Conservation (phyloP, 2,329 filamentous ascomycete species). For the Fusarium falciforme region DNA sequence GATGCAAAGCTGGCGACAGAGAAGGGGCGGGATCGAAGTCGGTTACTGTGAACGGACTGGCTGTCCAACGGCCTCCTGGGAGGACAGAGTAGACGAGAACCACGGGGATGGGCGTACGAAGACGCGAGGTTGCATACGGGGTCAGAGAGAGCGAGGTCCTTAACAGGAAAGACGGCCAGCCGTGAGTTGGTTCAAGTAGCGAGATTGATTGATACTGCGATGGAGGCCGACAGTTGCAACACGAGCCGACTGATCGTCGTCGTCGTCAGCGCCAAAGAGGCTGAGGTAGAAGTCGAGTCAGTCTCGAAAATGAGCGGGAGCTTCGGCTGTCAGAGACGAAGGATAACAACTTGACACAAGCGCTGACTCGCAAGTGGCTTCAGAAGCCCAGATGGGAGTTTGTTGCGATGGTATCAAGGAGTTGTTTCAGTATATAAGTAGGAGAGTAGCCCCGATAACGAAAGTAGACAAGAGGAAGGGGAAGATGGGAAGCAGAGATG, state of each 20-base stretch:
- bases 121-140: slow-evolving; percentile 43
- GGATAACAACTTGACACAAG: slow-evolving; percentile 12
- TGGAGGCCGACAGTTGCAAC: slow-evolving; percentile 3
- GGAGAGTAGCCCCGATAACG: slow-evolving; percentile 6
- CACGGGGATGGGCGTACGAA: slow-evolving; percentile 39
- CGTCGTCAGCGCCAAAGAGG: slow-evolving; percentile 9
- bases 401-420: slow-evolving; percentile 15
- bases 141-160: slow-evolving; percentile 22
- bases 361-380: slow-evolving; percentile 16
- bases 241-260: slow-evolving; percentile 6
- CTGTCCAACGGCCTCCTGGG: slow-evolving; percentile 35
- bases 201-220: slow-evolving; percentile 3
- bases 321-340: slow-evolving; percentile 3
- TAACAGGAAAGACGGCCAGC: slow-evolving; percentile 22
- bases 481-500: slow-evolving; percentile 17
- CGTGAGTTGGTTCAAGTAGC: slow-evolving; percentile 18
- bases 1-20: slow-evolving; percentile 7
- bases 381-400: background rate
- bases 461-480: slow-evolving; percentile 4
- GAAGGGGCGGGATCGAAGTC: slow-evolving; percentile 7
- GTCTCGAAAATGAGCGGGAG: background rate
- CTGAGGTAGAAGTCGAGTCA: background rate
- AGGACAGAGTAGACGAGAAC: slow-evolving; percentile 37
- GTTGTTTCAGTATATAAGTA: slow-evolving; percentile 18
- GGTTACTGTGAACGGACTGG: slow-evolving; percentile 17